A percentile compares a stretch with the other conserved stretches of the same genome.
Conservation (phyloP, 2,329 filamentous ascomycete genomes). For the Aureobasidium sp. region DNA sequence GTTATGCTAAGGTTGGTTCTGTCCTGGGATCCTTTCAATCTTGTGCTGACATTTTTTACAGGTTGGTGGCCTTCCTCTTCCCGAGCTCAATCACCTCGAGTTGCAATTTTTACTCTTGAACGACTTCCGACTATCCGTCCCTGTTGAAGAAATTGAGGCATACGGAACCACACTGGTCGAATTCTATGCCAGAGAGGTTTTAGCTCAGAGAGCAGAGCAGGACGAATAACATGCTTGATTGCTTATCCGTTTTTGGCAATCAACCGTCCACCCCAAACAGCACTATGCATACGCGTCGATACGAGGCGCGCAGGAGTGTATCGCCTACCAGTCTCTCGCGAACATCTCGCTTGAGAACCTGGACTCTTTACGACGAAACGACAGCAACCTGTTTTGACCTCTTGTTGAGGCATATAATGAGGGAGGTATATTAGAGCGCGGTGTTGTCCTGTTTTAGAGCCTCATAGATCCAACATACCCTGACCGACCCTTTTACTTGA, state of each 20-base stretch:
- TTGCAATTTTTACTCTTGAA: conserved; percentile 93
- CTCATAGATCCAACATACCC: conserved; percentile 12
- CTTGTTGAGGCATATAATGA: conserved; percentile 8
- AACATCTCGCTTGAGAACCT: not conserved
- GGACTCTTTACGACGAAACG: conserved; percentile 10
- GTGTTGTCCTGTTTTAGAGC: conserved; percentile 15
- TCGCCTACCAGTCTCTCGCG: not conserved
- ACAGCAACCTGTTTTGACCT: conserved; percentile 12
- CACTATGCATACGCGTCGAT: not conserved
- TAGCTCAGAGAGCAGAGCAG: conserved; percentile 50
- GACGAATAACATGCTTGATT: not conserved
- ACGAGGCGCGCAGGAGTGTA: not conserved
- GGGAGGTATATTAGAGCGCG: conserved; percentile 11
- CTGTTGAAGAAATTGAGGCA: conserved; percentile 90
- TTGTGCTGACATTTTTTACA: conserved; percentile 32
- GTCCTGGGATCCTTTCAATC: not conserved
- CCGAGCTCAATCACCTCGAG: conserved; percentile 92
- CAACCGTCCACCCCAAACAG: not conserved
- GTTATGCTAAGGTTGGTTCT: conserved; percentile 86
- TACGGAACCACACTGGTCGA: conserved; percentile 98
- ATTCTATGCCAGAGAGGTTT: conserved; percentile 89
- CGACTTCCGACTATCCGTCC: conserved; percentile 87
- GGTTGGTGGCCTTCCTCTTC: conserved; percentile 88
- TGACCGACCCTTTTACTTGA: conserved; percentile 1
- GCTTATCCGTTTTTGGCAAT: conserved; percentile 26